phyloP scores from a whole-genome alignment of 768 basidiomycete genomes.

The Leccinum broughii region DNA sequence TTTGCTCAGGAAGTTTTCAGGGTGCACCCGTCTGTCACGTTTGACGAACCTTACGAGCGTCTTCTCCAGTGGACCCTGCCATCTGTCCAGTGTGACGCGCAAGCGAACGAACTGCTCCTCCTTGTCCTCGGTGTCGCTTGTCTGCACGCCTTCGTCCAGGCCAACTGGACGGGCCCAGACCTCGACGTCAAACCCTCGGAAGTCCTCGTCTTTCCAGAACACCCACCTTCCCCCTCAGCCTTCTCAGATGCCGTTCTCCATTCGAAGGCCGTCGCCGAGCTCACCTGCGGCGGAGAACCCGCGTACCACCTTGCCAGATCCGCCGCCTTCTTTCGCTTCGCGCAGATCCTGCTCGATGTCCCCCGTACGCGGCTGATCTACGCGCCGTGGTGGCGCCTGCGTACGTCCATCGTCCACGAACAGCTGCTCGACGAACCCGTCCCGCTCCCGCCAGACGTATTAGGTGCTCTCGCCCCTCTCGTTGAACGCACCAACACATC shows the following conservation, averaged over 20 bases:
- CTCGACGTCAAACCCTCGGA: conserved; percentile 55
- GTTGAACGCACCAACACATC: conserved; percentile 35
- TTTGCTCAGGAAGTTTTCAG: conserved; percentile 44
- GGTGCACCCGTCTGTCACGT: conserved; percentile 29
- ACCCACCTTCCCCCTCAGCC: conserved; percentile 6
- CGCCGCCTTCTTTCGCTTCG: conserved; percentile 71
- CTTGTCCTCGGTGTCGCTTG: conserved; percentile 75
- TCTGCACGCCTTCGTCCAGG: conserved; percentile 88
- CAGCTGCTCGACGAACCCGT: conserved; percentile 81
- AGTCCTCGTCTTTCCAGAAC: conserved; percentile 38
- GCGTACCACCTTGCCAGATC: conserved; percentile 85
- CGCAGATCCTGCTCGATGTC: conserved; percentile 64
- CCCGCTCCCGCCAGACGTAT: conserved; percentile 45
- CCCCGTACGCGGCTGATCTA: conserved; percentile 52
- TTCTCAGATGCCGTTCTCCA: conserved; percentile 56
- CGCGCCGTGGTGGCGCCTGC: conserved; percentile 81
- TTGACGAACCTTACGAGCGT: conserved; percentile 41
- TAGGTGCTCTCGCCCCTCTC: conserved; percentile 45
- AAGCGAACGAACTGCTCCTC: conserved; percentile 53
- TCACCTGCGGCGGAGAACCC: conserved; percentile 89
- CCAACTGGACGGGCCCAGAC: conserved; percentile 96
- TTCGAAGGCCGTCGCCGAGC: conserved; percentile 64
- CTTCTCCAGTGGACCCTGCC: conserved; percentile 35
- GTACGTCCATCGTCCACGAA: conserved; percentile 69
- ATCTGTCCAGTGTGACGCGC: conserved; percentile 11